Conservation (phyloP, 164 flowering plant genomes). For the Magnolia kwangsiensis region DNA sequence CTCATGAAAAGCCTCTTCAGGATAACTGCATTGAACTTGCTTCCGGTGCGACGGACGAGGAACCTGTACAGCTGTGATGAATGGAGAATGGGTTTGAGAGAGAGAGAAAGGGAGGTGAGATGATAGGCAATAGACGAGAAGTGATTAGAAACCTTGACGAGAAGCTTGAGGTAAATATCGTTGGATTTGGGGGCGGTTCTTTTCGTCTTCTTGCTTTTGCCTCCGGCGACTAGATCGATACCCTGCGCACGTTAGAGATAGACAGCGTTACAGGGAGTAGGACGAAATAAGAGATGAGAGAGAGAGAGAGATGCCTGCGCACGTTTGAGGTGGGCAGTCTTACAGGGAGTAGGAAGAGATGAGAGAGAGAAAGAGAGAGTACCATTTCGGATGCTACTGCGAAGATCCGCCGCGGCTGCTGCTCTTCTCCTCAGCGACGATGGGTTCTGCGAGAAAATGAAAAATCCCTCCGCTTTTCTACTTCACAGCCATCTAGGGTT, state of each 20-base stretch:
- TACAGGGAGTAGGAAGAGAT: neutral
- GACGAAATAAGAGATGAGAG: neutral
- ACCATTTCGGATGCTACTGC: neutral
- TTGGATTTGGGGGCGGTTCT: slow-evolving; percentile 53
- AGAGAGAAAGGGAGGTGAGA: neutral
- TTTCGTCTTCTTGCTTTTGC: slow-evolving; percentile 53
- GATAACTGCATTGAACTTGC: slow-evolving; percentile 59
- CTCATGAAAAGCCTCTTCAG: slow-evolving; percentile 69
- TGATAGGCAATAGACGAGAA: neutral
- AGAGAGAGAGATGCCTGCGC: neutral
- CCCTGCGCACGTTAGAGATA: slow-evolving; percentile 29
- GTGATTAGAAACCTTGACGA: slow-evolving; percentile 43
- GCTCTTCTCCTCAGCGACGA: neutral
- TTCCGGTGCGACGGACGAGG: slow-evolving; percentile 54
- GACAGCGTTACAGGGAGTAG: neutral
- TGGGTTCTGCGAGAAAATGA: neutral
- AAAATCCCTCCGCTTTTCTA: neutral
- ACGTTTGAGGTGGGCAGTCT: neutral
- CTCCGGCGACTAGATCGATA: slow-evolving; percentile 58
- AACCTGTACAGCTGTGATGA: slow-evolving; percentile 48
- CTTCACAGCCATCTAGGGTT: neutral
- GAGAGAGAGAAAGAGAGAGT: neutral
- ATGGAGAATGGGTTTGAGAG: neutral
- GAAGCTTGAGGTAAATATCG: slow-evolving; percentile 58
- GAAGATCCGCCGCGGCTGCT: neutral